These are phyloP conservation scores for Ascochyta koolunga DNA, from an alignment of 2,329 filamentous ascomycete genomes.

Conservation along the genomic window DNA sequence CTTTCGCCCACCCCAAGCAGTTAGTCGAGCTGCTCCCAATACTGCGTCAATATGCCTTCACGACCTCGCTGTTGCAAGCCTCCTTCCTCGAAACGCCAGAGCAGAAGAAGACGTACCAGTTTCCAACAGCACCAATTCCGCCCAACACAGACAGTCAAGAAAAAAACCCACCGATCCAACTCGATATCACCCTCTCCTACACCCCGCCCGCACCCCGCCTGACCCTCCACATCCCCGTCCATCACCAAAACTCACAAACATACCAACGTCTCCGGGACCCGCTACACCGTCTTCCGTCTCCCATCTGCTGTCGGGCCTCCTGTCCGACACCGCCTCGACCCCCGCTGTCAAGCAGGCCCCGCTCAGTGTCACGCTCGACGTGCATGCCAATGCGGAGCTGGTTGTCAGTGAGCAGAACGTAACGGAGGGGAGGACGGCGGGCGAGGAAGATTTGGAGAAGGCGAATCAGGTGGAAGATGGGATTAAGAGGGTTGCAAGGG, in stretches of 20 bases:
- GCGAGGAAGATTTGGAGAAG: conserved; percentile 35
- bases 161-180: conserved; percentile 19
- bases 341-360: conserved; percentile 52
- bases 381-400: conserved; percentile 65
- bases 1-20: conserved; percentile 80
- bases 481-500: conserved; percentile 49
- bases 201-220: conserved; percentile 41
- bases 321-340: conserved; percentile 20
- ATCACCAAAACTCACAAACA: neutral
- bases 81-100: conserved; percentile 54
- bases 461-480: conserved; percentile 29
- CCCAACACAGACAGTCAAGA: neutral
- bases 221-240: conserved; percentile 41
- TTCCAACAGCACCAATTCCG: conserved; percentile 23
- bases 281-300: conserved; percentile 16
- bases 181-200: conserved; percentile 43
- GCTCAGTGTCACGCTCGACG: conserved; percentile 61
- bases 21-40: conserved; percentile 73
- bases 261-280: neutral
- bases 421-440: conserved; percentile 7
- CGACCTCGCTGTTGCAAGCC: conserved; percentile 68
- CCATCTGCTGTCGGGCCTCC: conserved; percentile 26
- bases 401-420: conserved; percentile 65
- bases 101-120: conserved; percentile 16
- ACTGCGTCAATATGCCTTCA: conserved; percentile 75